Percentiles rank a stretch among this genome's conserved stretches.
These are phyloP conservation scores for Plectosphaerella plurivora DNA, from an alignment of 2,329 filamentous ascomycete species.

Conservation along the genomic window DNA sequence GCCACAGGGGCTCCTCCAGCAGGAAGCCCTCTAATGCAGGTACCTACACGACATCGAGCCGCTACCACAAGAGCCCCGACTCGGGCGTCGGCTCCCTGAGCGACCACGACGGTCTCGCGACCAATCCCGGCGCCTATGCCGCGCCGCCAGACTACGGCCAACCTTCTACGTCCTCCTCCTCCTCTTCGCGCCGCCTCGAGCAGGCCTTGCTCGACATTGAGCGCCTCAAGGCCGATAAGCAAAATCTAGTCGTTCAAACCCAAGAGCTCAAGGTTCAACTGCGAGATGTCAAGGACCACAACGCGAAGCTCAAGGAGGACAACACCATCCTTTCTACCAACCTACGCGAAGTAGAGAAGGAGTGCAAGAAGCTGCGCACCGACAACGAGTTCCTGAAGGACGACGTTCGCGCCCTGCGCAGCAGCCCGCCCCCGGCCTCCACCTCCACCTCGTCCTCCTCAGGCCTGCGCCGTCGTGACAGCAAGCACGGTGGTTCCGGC, in stretches of 20 bases:
- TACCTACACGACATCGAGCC: constrained; percentile 1
- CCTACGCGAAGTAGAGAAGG: constrained; percentile 16
- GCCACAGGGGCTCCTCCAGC: constrained; percentile 11
- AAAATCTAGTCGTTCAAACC: neutral
- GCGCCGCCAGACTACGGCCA: constrained; percentile 9
- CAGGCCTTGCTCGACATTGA: constrained; percentile 1
- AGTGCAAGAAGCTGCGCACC: constrained; percentile 14
- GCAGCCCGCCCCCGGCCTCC: neutral
- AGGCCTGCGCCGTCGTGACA: neutral
- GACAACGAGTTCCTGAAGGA: constrained; percentile 14
- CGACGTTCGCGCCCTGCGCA: neutral
- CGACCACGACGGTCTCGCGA: constrained; percentile 12
- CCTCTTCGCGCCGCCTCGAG: neutral
- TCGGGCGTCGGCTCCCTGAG: constrained; percentile 15
- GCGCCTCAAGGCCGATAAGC: constrained; percentile 3
- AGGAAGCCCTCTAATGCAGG: constrained; percentile 1
- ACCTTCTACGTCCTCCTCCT: neutral
- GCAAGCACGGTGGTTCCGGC: neutral
- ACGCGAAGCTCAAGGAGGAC: constrained; percentile 8
- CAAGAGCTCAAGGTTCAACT: constrained; percentile 2
- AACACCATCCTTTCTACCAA: constrained; percentile 12
- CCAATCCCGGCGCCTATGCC: constrained; percentile 10
- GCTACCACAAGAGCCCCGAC: constrained; percentile 14
- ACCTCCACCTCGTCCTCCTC: neutral
- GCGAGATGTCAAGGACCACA: neutral